Base-by-base conservation (phyloP, 331 rosid species). In the Arachis monticola region DNA sequence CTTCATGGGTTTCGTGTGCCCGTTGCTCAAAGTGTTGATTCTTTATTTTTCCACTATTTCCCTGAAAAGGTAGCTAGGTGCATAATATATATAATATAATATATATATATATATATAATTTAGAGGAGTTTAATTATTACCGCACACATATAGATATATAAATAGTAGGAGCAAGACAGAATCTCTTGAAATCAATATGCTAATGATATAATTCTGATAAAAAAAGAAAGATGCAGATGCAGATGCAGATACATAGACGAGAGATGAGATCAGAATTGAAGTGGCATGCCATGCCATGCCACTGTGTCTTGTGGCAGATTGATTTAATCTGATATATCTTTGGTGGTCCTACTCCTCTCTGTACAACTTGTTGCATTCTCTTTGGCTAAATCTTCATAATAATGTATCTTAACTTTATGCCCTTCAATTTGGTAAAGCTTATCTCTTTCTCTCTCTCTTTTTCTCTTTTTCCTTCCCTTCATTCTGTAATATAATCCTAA, bases 241-340 rank as follows among this genome's bases (percentile, higher is more conserved):
- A 84, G 86, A 38, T 38, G 5, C 41, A 38, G 30, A 27, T 27
- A 38, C 41, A 38, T 38, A 38, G 41, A 38, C 5, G 41, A 38
- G 5, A 38, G 41, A 38, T 38, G 5, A 38, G 41, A 38, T 38
- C 41, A 38, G 41, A 38, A 38, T 38, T 38, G 41, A 84, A 82
- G 72, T 48, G 81, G 83, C 93, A 86, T 83, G 85, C 86, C 41
- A 35, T 48, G 81, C 84, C 93, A 86, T 83, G 84, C 86, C 74
- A 68, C 81, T 71, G 77, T 84, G 88, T 56, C 83, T 78, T 73
- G 67, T 78, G 76, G 67, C 77, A 66, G 78, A 69, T 67, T 85
- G 78, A 69, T 67, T 85, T 73, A 77, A 81, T 77, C 78, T 73
- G 84, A 59, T 38, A 38, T 38, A 38, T 51, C 71, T 75, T 79